Percentiles rank a stretch among this genome's conserved stretches.
These are phyloP conservation scores for Claviceps digitariae DNA, from an alignment of 2,329 filamentous ascomycete species.

Conservation along the genomic window DNA sequence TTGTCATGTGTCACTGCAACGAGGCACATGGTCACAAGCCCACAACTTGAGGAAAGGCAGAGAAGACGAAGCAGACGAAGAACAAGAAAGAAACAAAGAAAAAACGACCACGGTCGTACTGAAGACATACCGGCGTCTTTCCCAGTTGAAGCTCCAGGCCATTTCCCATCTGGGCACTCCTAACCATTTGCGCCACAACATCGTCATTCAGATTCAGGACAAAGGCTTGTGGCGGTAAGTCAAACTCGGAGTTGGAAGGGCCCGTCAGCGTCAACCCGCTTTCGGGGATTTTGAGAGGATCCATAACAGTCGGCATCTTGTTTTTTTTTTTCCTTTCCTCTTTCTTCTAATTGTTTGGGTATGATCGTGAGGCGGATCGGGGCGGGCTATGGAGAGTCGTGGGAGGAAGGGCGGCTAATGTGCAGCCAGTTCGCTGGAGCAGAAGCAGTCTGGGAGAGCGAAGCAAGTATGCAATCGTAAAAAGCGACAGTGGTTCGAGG, in stretches of 20 bases:
- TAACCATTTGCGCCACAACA: constrained; percentile 49
- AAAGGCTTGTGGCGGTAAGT: constrained; percentile 41
- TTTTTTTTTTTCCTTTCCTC: not conserved
- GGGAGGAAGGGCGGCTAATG: not conserved
- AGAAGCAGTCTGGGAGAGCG: not conserved
- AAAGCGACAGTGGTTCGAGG: not conserved
- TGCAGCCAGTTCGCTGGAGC: not conserved
- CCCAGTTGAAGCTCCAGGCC: constrained; percentile 45
- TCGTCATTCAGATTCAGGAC: constrained; percentile 42
- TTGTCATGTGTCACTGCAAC: not conserved
- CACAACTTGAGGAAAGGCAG: not conserved
- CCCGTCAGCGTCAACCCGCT: constrained; percentile 43
- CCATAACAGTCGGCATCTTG: not conserved
- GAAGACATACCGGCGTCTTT: constrained; percentile 42
- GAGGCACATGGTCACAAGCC: not conserved
- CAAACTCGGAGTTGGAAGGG: constrained; percentile 28
- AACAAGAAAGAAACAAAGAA: constrained; percentile 1
- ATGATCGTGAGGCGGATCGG: not conserved
- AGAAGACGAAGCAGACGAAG: not conserved
- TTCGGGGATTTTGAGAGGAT: constrained; percentile 38
- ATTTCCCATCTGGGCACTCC: constrained; percentile 42
- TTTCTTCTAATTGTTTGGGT: not conserved
- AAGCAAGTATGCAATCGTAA: not conserved
- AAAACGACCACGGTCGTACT: not conserved
- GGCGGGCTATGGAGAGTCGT: not conserved